Evolutionary conservation across 2,329 filamentous ascomycete species (phyloP), one percentile per base, ranked within the genome.

Genomic region (Diplodia seriata): DNA sequence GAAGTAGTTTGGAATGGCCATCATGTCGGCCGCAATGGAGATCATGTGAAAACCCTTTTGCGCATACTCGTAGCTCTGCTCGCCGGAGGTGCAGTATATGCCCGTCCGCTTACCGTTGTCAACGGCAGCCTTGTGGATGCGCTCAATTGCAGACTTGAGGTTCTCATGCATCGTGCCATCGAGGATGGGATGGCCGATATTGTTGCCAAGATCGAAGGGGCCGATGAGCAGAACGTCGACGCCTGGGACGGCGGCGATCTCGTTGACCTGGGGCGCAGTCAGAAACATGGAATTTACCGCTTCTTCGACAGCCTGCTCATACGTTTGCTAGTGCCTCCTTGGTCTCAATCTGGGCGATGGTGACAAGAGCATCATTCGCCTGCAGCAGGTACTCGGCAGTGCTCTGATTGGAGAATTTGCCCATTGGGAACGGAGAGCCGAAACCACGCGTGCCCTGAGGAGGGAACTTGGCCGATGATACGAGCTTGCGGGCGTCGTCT

Each of bases 151-250:
- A 9, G 79, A 76, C 43, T 82, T 81, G 56, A 87, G 73, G 69
- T 87, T 83, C 1, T 80, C 79, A 54, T 83, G 80, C 76, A 86
- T 84, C 3, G 75, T 77, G 6, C 79, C 79, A 2, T 78, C 76
- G 1, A 84, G 69, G 15, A 86, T 83, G 0, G 85, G 84, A 66
- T 84, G 79, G 3, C 85, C 85, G 61, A 87, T 86, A 64, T 85
- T 86, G 72, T 87, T 87, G 26, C 86, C 85, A 0, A 87, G 76
- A 75, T 87, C 85, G 74, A 83, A 86, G 2, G 85, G 85, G 0
- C 85, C 85, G 64, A 86, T 81, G 31, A 87, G 80, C 5, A 87
- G 74, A 29, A 84, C 82, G 68, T 86, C 84, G 8, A 86, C 81
- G 1, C 85, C 85, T 1, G 81, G 80, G 3, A 86, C 78, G 11